Base-by-base conservation (phyloP, 768 basidiomycete genomes). In the Macrolepiota dolichaula region DNA sequence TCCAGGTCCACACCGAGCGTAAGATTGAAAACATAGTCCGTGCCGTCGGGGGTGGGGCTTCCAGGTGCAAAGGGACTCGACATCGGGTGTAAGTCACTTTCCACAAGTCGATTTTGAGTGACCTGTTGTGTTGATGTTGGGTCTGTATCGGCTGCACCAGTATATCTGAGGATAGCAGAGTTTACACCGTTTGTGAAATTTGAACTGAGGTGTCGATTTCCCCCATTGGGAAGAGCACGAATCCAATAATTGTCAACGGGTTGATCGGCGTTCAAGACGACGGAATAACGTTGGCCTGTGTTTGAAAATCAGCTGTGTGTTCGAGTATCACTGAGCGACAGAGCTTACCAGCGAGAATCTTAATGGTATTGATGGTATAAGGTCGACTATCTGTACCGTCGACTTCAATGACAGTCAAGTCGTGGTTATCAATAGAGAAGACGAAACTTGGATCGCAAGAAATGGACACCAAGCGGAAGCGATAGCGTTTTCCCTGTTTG, bases 361-460 rank as follows among this genome's bases (percentile, higher is more conserved):
- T 52, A 13, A 65, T 46, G 11, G 71, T 73, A 51, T 79, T 76
- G 3, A 80, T 77, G 11, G 51, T 51, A 22, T 63, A 17, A 11
- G 68, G 69, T 19, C 59, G 47, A 1, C 66, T 66, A 42, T 69
- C 68, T 25, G 64, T 61, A 12, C 74, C 73, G 19, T 77, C 79
- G 4, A 68, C 71, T 63, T 74, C 75, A 35, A 76, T 76, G 57
- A 81, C 71, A 17, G 59, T 68, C 61, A 83, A 64, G 10, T 67
- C 66, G 64, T 83, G 82, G 1, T 69, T 67, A 49, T 81, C 79
- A 60, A 83, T 81, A 4, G 74, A 77, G 70, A 83, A 78, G 1
- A 62, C 64, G 64, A 73, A 77, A 60, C 73, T 73, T 70, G 66
- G 77, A 13, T 65, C 62, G 61, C 68, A 70, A n/a, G 69, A 67